Evolutionary conservation across 2,329 filamentous ascomycete genomes (phyloP).

Genomic region (Venturia oleaginea): DNA sequence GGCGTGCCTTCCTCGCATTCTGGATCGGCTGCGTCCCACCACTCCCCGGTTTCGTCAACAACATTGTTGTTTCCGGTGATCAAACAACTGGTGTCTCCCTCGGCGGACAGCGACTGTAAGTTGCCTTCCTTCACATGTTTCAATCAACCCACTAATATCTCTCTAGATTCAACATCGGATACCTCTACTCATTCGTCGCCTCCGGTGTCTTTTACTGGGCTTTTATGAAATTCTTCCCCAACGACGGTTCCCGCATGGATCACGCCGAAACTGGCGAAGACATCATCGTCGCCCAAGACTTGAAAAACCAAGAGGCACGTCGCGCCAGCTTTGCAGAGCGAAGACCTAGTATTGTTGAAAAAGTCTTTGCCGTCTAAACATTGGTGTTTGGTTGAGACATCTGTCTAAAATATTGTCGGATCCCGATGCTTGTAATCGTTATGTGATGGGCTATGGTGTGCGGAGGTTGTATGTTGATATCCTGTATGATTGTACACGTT

Average conservation of each 20-base stretch:
- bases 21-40: slow-evolving; percentile 25
- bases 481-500: neutral
- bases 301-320: slow-evolving; percentile 21
- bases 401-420: neutral
- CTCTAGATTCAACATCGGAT: slow-evolving; percentile 34
- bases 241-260: slow-evolving; percentile 27
- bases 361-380: slow-evolving; percentile 20
- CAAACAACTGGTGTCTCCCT: slow-evolving; percentile 25
- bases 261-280: slow-evolving; percentile 48
- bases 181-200: slow-evolving; percentile 32
- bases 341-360: slow-evolving; percentile 18
- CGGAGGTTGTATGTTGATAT: neutral
- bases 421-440: neutral
- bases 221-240: slow-evolving; percentile 30
- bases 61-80: slow-evolving; percentile 30
- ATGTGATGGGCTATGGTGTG: neutral
- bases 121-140: neutral
- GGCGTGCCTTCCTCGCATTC: slow-evolving; percentile 26
- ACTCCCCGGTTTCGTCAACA: slow-evolving; percentile 28
- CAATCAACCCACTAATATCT: slow-evolving; percentile 15
- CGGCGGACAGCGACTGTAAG: slow-evolving; percentile 22
- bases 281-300: slow-evolving; percentile 32
- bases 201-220: slow-evolving; percentile 29
- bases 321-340: slow-evolving; percentile 18
- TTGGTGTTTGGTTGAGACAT: neutral